Evolutionary conservation across 1,139 yeast species (phyloP), one percentile per base, ranked within the genome.

Genomic region (Wickerhamomyces sp.): DNA sequence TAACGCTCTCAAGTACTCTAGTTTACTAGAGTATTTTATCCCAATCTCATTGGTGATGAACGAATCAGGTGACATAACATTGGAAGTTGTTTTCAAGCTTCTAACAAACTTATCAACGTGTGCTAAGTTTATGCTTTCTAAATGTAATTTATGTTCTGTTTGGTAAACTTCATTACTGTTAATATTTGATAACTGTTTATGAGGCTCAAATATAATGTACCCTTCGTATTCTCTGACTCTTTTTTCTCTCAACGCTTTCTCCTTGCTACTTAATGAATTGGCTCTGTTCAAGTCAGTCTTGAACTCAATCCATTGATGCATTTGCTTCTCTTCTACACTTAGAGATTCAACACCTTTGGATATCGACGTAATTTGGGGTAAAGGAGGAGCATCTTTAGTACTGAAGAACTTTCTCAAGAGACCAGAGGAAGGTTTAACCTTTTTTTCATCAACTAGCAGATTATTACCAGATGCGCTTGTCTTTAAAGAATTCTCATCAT

Each of bases 221-320:
- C 74, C 59, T 63, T 63, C 81, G 16, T 81, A 68, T 46, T 81
- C 78, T n/a, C 81, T 74, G 5, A 78, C 83, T 46, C 88, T 65
- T 56, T 74, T 75, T 33, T 85, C 80, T 47, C 97, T 71, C 13
- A 72, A 67, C 43, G 78, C 81, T 42, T 83, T 78, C 49, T 89
- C 96, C 40, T 72, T 76, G 5, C 80, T 68, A 1, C 86, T 76
- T 34, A 89, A 65, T 0, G 96, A 77, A 49, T 82, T 83, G 52
- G 90, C 79, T 51, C 97, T 72, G 56, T 84, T 79, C 38, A 90
- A 65, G 41, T 84, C 90, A 7, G 74, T 64, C 39, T 74, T 72
- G 13, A 67, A 67, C 31, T 73, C 74, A 29, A 75, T 66, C 80
- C 80, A 76, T 3, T 47, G 37, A 31, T 52, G 48, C 41, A 54